Percentiles rank a stretch among this genome's conserved stretches.
Conservation (phyloP, 2,329 filamentous ascomycete genomes). For the Xylariaceae sp. region DNA sequence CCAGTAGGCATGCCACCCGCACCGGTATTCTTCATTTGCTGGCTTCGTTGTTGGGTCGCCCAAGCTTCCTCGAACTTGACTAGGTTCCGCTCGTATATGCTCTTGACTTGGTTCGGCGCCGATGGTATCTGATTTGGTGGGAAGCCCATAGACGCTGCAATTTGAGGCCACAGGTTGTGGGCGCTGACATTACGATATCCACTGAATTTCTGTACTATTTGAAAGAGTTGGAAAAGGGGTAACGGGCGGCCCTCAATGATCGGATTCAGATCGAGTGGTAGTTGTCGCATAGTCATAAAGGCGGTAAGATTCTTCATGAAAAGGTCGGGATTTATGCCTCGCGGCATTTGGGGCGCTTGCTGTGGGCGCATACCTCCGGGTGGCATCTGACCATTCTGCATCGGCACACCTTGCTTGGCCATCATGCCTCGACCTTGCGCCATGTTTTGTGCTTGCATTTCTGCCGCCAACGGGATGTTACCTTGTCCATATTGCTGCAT, state of each 20-base stretch:
- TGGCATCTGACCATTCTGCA: constrained; percentile 64
- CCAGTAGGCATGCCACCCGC: constrained; percentile 41
- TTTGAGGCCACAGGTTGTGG: constrained; percentile 73
- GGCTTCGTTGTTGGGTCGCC: constrained; percentile 61
- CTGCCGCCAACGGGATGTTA: constrained; percentile 56
- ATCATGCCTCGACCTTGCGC: constrained; percentile 57
- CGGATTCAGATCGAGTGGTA: constrained; percentile 78
- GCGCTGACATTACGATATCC: constrained; percentile 78
- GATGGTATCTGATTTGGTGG: constrained; percentile 67
- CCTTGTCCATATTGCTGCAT: constrained; percentile 75
- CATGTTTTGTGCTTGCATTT: constrained; percentile 57
- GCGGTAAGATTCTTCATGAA: constrained; percentile 78
- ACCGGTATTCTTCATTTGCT: constrained; percentile 54
- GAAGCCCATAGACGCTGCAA: constrained; percentile 71
- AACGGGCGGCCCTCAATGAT: constrained; percentile 76
- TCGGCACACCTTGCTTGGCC: constrained; percentile 58
- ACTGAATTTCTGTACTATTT: constrained; percentile 75
- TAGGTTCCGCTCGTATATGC: constrained; percentile 78
- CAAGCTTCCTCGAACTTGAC: constrained; percentile 77
- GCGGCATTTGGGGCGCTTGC: constrained; percentile 48
- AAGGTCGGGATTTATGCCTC: constrained; percentile 63
- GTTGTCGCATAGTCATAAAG: constrained; percentile 78
- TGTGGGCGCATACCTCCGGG: constrained; percentile 57
- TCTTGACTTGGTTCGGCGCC: constrained; percentile 73
- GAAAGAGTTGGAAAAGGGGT: constrained; percentile 79